Base-by-base conservation (phyloP, 495 filamentous ascomycete species). In the Daldinia vernicosa region DNA sequence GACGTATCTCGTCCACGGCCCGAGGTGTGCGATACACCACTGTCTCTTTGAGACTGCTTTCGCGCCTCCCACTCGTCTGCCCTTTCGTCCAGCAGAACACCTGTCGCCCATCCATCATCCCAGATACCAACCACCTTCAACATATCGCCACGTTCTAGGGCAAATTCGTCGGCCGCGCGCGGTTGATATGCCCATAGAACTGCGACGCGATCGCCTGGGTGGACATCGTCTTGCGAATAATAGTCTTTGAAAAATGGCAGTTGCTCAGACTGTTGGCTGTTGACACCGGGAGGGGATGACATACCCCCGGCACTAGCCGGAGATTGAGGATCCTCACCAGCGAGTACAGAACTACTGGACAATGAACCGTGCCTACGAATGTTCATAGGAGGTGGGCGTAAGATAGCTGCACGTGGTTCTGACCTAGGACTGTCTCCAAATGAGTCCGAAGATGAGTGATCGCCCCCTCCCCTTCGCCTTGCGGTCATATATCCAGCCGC, bases 61-160 rank as follows among this genome's bases (percentile, higher is more conserved):
- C 89, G 88, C 24, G 86, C 86, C 70, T 95, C 92, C 85, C 91
- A 96, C 60, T 98, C 92, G 60, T 99, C 96, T 1, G 93, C 94
- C 60, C 89, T 86, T 69, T 97, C 92, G 53, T 90, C 82, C 30
- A 97, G 78, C 74, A 94, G 83, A 57, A 97, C 86, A 70, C 96
- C 96, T 9, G 96, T 99, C 32, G 96, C 96, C 96, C 96, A 99
- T 43, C 96, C 96, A 81, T 99, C 96, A 77, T 99, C 96, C 96
- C 96, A 99, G 69, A 99, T 98, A 40, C 96, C 96, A 56, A 99
- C 92, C 32, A 99, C 91, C 80, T 97, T 97, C 65, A 99, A 84
- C 95, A 99, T 98, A 80, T 99, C 96, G 51, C 96, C 96, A 58
- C 96, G 89, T 67, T 98, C 95, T 28, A 99, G 84, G 65, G 91